phyloP scores from a whole-genome alignment of 257 asterid species.

The Solanum lycopersicoides region DNA sequence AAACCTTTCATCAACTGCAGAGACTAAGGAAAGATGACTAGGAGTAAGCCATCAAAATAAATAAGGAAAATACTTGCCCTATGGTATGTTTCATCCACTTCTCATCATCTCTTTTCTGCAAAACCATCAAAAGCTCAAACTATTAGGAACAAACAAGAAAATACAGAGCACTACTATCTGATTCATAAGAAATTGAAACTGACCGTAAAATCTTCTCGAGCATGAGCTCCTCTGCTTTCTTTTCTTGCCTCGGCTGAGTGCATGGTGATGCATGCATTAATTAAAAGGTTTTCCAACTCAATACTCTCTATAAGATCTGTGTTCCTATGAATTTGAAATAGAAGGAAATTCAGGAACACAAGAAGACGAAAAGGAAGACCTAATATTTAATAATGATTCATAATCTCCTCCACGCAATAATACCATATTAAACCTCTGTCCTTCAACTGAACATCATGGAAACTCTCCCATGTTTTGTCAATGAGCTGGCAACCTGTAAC shows the following conservation, averaged over 20 bases:
- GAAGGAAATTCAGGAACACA: neutral
- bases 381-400: neutral
- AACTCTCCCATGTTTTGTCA: conserved; percentile 89
- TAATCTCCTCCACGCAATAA: neutral
- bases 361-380: neutral
- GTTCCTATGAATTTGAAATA: conserved; percentile 41
- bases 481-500: conserved; percentile 77
- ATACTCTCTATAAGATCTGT: conserved; percentile 90
- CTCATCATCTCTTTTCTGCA: conserved; percentile 91
- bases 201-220: conserved; percentile 96
- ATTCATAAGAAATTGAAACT: conserved; percentile 8
- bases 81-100: conserved; percentile 90
- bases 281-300: conserved; percentile 91
- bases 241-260: conserved; percentile 99
- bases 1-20: neutral
- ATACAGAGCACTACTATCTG: neutral
- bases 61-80: conserved; percentile 48
- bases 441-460: conserved; percentile 72
- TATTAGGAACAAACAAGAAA: neutral
- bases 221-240: conserved; percentile 99
- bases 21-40: neutral
- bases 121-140: conserved; percentile 6
- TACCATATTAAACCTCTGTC: conserved; percentile 96
- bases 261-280: conserved; percentile 95
- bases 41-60: neutral